Evolutionary conservation across 169 alveolate species (phyloP), one percentile per base, ranked within the genome.

Genomic region (Eimeria tenella): DNA sequence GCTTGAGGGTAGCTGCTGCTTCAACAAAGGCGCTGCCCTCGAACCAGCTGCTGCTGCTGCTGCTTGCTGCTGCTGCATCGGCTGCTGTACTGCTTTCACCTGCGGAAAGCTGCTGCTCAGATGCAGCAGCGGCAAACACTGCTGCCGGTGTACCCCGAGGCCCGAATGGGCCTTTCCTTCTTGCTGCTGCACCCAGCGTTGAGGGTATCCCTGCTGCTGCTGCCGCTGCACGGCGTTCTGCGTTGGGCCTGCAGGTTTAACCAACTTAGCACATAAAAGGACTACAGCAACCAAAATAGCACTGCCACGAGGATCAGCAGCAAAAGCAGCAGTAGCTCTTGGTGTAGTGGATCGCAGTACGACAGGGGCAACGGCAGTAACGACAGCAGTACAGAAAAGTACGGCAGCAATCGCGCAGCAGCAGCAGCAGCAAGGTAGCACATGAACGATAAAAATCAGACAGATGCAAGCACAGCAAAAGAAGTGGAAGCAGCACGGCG

Each of bases 141-240:
- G 74, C 90, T 56, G 90, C 90, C 55, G 79, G 81, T 0, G 75
- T 55, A 23, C 75, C 75, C 62, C 74, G 90, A 23, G 42, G 74
- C 4, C 55, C 55, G 15, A 82, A 82, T 42, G 58, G 19, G 58
- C 79, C 75, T 21, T 13, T 63, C 53, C 53, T 23, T 19, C 42
- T 42, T 62, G 75, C 75, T 5, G 79, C 92, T 25, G 62, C 81
- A 42, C 81, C 79, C 15, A 31, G 11, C 8, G 52, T 31, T 7
- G 81, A 11, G 23, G 92, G 75, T 49, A 55, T 31, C 15, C 73
- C 89, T 23, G 89, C 89, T 4, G 89, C 89, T 56, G 89, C 89
- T 81, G 89, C 89, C 9, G 89, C 89, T 55, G 89, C 89, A 10
- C 89, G 89, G 31, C 89, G 79, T 31, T 60, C 92, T 17, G 92